phyloP scores from a whole-genome alignment of 208 protist genomes.

The Leishmania turanica region DNA sequence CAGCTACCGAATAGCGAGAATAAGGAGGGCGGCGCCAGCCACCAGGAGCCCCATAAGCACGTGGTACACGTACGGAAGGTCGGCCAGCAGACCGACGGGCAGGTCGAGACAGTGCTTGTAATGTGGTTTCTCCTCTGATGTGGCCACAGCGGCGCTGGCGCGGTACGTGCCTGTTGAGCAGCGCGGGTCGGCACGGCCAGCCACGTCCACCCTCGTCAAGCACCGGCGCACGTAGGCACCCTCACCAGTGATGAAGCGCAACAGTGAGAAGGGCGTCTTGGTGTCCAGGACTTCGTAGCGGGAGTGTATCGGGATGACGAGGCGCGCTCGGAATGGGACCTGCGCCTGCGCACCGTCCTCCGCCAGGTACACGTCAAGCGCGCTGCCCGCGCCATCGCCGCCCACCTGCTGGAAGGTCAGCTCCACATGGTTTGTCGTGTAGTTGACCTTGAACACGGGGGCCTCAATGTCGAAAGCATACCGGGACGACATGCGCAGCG shows the following conservation, averaged over 20 bases:
- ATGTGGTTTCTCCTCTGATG: not conserved
- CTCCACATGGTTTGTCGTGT: constrained; percentile 48
- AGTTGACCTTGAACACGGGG: constrained; percentile 66
- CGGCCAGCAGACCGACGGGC: constrained; percentile 57
- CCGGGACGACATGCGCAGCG: constrained; percentile 41
- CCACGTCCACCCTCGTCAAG: constrained; percentile 37
- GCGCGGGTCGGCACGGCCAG: constrained; percentile 15
- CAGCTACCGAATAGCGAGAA: constrained; percentile 26
- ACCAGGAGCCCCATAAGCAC: constrained; percentile 57
- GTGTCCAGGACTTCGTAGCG: constrained; percentile 72
- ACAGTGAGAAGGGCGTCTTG: constrained; percentile 39
- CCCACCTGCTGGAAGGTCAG: constrained; percentile 29
- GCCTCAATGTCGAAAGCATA: constrained; percentile 84
- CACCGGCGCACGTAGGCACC: constrained; percentile 55
- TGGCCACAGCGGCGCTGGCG: constrained; percentile 4
- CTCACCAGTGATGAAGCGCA: constrained; percentile 43
- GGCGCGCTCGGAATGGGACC: constrained; percentile 12
- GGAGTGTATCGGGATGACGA: constrained; percentile 82
- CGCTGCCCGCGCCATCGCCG: not conserved
- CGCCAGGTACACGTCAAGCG: constrained; percentile 15
- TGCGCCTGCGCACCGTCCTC: not conserved
- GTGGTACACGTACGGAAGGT: constrained; percentile 64
- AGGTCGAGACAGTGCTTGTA: constrained; percentile 43
- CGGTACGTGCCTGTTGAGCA: constrained; percentile 11
- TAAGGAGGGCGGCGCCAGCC: constrained; percentile 46